Conservation (phyloP, 352 stramenopile species). For the Phytophthora cryptogea region DNA sequence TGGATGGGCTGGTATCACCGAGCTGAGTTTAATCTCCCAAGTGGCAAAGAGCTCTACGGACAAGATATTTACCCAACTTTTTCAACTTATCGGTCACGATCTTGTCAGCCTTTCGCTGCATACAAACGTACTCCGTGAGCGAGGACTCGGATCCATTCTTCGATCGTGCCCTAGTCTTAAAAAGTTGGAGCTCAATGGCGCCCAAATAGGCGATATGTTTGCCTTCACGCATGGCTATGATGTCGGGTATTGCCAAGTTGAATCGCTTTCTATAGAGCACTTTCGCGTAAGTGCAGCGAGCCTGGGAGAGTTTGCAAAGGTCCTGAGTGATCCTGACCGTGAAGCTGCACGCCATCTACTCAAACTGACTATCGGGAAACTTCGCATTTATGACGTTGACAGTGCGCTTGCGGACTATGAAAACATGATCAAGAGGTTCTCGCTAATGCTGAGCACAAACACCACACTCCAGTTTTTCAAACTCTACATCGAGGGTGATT, state of each 20-base stretch:
- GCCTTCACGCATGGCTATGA: conserved; percentile 31
- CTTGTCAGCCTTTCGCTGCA: conserved; percentile 33
- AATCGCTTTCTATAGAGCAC: conserved; percentile 25
- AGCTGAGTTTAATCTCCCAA: conserved; percentile 24
- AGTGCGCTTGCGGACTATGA: conserved; percentile 15
- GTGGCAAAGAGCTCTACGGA: conserved; percentile 28
- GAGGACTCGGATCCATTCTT: conserved; percentile 31
- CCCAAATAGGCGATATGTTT: conserved; percentile 38
- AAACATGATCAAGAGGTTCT: conserved; percentile 18
- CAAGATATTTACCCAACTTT: conserved; percentile 27
- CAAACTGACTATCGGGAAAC: conserved; percentile 21
- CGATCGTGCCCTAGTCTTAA: conserved; percentile 29
- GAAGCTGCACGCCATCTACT: conserved; percentile 11
- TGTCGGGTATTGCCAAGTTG: conserved; percentile 25
- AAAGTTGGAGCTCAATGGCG: conserved; percentile 27
- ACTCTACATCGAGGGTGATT: conserved; percentile 18
- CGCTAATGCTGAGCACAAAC: conserved; percentile 21
- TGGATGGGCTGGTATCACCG: conserved; percentile 19
- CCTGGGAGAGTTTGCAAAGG: conserved; percentile 20
- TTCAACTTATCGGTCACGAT: conserved; percentile 28
- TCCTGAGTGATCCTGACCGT: conserved; percentile 16
- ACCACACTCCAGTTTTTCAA: conserved; percentile 20
- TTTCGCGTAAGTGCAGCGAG: conserved; percentile 22
- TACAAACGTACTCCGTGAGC: conserved; percentile 25
- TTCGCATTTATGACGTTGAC: conserved; percentile 22